Base-by-base conservation (phyloP, 2,329 filamentous ascomycete genomes). In the Cytospora mali region DNA sequence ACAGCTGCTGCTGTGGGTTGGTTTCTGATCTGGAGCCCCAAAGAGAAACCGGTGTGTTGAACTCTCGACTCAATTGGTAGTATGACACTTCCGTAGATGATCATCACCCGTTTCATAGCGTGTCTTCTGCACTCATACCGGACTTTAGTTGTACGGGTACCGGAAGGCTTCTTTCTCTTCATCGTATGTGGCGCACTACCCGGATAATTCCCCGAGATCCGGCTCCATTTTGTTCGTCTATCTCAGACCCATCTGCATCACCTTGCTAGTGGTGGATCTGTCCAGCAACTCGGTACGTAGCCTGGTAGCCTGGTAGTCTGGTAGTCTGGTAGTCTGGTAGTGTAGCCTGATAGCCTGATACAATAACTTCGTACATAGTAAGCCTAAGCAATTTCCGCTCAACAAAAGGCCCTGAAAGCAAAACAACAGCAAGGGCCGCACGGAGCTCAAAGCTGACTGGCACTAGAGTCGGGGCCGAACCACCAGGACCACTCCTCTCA, bases 51-150 rank as follows among this genome's bases (percentile, higher is more conserved):
- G 42, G 31, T 51, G 52, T 27, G 21, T 61, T 35, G 54, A 49
- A 27, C 58, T 42, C 51, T 56, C 53, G 42, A 42, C 48, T 33
- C 52, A 56, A 62, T 56, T 48, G 33, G 27, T 21, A 25, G 18
- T 39, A 33, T 33, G 31, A 33, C 31, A 10, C 4, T 31, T 33
- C 16, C 49, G 60, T 48, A 54, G 53, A 50, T 53, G 28, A 50
- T 27, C 23, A 52, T n/a, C n/a, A n/a, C n/a, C n/a, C n/a, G 31
- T 46, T 28, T 53, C 59, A 27, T 42, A 33, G 60, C 51, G 42
- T 55, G 33, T 29, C 48, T 27, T 54, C 10, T 61, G 28, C 29
- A 21, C 54, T 49, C 39, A 50, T 18, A 51, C 18, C 25, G 42
- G 11, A n/a, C 54, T n/a, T 54, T 28, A 33, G 42, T 7, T 18